A percentile compares a stretch with the other conserved stretches of the same genome.
Conservation (phyloP, 768 basidiomycete genomes). For the Ephemerocybe angulata region DNA sequence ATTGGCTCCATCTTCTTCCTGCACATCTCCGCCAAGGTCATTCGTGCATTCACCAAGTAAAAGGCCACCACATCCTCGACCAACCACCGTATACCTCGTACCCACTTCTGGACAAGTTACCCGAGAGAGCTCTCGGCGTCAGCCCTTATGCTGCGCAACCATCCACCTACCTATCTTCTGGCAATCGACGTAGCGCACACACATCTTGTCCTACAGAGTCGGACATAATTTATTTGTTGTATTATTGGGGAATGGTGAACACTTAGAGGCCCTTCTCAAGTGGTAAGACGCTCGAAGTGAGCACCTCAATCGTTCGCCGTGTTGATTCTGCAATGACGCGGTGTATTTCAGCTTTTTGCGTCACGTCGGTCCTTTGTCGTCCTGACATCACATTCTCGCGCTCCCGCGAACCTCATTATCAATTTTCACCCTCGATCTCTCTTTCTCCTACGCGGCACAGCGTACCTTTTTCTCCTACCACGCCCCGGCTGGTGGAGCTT, state of each 20-base stretch:
- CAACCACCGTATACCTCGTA: background rate
- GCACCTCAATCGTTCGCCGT: background rate
- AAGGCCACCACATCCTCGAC: constrained; percentile 1
- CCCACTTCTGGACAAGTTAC: background rate
- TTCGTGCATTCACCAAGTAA: constrained; percentile 79
- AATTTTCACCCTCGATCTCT: background rate
- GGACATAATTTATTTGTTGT: constrained; percentile 6
- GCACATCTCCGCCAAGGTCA: constrained; percentile 93
- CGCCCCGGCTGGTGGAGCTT: background rate
- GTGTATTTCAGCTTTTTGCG: background rate
- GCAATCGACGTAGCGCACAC: background rate
- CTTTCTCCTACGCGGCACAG: too few species aligned
- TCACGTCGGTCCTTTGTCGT: background rate
- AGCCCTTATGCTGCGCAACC: background rate
- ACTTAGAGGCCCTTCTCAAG: background rate
- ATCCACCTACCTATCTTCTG: background rate
- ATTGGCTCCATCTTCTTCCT: constrained; percentile 99
- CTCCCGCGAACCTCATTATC: background rate
- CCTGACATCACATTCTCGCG: background rate
- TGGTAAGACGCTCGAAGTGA: background rate
- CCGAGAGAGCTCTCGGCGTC: background rate
- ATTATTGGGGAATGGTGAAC: background rate
- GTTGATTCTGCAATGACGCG: too few species aligned
- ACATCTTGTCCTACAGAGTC: background rate
- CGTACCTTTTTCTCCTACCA: too few species aligned